Conservation (phyloP, 768 basidiomycete species). For the Pisolithus marmoratus region DNA sequence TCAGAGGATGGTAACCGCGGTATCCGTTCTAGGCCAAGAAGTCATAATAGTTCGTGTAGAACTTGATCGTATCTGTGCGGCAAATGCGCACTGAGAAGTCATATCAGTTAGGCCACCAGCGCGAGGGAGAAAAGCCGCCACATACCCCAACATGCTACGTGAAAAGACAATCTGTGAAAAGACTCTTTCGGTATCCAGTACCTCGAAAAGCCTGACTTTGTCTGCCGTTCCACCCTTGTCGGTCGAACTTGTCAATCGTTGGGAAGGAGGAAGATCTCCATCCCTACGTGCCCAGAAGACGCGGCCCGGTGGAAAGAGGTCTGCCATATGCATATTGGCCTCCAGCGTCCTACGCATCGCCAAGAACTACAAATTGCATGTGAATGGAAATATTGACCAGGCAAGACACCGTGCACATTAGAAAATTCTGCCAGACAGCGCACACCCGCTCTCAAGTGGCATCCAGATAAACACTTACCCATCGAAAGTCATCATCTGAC, state of each 20-base stretch:
- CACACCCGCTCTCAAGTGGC: background rate
- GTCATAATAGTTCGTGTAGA: conserved; percentile 60
- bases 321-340: conserved; percentile 72
- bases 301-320: conserved; percentile 72
- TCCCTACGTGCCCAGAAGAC: conserved; percentile 79
- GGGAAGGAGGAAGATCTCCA: conserved; percentile 55
- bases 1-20: no score
- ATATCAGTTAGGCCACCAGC: background rate
- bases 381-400: background rate
- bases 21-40: background rate
- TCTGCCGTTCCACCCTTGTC: conserved; percentile 25
- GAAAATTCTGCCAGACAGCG: background rate
- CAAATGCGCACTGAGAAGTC: conserved; percentile 53
- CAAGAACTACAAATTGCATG: conserved; percentile 48
- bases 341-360: conserved; percentile 79
- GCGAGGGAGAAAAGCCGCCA: conserved; percentile 4
- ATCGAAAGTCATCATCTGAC: conserved; percentile 39
- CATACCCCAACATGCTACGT: conserved; percentile 74
- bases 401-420: background rate
- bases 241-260: conserved; percentile 14
- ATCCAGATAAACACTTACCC: conserved; percentile 39
- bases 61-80: conserved; percentile 78
- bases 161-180: conserved; percentile 81
- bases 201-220: conserved; percentile 70
- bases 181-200: conserved; percentile 67